phyloP scores from a whole-genome alignment of 225 moss, liverwort and hornwort species.

The Bryum argenteum region DNA sequence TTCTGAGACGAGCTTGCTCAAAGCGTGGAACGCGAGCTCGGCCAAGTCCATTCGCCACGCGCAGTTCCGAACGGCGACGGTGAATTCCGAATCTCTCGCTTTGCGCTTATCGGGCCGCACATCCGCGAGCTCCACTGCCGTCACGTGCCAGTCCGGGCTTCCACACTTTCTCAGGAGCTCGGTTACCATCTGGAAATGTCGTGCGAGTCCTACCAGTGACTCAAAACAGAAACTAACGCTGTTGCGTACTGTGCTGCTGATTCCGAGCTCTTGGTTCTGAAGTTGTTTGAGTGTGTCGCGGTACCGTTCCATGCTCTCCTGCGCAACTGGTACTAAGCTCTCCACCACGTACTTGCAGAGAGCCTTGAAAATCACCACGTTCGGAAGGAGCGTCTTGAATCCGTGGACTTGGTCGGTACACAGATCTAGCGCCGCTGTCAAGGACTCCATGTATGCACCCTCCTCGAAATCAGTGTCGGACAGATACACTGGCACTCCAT shows the following conservation, averaged over 20 bases:
- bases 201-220: constrained; percentile 35
- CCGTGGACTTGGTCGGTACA: constrained; percentile 17
- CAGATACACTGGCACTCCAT: constrained; percentile 19
- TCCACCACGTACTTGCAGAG: constrained; percentile 24
- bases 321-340: neutral
- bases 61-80: constrained; percentile 28
- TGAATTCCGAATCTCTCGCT: constrained; percentile 35
- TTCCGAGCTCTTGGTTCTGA: neutral
- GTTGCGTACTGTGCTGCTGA: constrained; percentile 19
- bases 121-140: constrained; percentile 35
- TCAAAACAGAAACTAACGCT: constrained; percentile 42
- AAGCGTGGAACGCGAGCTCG: constrained; percentile 32
- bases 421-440: neutral
- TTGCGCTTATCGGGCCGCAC: neutral
- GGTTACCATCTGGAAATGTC: neutral
- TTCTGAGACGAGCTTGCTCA: constrained; percentile 28
- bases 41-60: constrained; percentile 42
- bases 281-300: neutral
- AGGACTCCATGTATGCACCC: constrained; percentile 16
- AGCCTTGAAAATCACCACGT: constrained; percentile 6
- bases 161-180: constrained; percentile 33
- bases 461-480: constrained; percentile 14
- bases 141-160: constrained; percentile 8
- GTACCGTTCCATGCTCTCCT: constrained; percentile 7
- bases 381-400: neutral